phyloP scores from a whole-genome alignment of 331 rosid genomes.

The Quercus tomentella region DNA sequence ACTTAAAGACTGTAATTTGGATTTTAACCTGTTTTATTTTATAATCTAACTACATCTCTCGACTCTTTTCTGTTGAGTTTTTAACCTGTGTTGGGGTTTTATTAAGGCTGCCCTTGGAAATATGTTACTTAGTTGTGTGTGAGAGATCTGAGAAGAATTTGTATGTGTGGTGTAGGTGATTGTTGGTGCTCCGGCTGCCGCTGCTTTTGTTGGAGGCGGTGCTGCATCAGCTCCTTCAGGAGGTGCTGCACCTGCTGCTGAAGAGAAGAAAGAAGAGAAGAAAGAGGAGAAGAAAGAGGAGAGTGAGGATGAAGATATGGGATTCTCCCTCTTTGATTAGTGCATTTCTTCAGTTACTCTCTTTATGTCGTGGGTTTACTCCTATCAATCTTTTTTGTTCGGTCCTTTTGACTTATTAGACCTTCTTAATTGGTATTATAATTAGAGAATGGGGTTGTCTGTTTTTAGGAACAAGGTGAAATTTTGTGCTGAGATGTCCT shows the following conservation, averaged over 20 bases:
- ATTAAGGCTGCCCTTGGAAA: background rate
- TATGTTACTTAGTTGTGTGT: background rate
- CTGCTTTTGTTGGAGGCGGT: conserved; percentile 54
- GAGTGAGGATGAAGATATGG: conserved; percentile 74
- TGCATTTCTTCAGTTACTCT: background rate
- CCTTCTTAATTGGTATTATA: background rate
- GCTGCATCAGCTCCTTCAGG: conserved; percentile 63
- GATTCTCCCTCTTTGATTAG: conserved; percentile 90
- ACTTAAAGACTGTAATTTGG: too few species aligned
- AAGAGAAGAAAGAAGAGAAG: conserved; percentile 65
- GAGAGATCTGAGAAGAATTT: background rate
- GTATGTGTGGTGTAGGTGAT: conserved; percentile 45
- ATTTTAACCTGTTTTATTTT: too few species aligned
- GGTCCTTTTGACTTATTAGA: background rate
- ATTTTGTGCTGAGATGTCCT: background rate
- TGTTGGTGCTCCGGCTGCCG: conserved; percentile 52
- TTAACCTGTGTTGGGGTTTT: background rate
- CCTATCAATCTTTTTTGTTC: background rate
- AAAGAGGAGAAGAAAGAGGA: conserved; percentile 54
- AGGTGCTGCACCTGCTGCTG: conserved; percentile 55
- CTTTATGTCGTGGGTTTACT: background rate
- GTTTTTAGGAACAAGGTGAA: background rate
- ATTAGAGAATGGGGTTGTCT: background rate
- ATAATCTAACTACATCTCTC: too few species aligned
- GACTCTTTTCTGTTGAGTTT: too few species aligned